These are phyloP conservation scores for Oehlia diaphana DNA, from an alignment of 192 early-diverging fungal genomes.

Conservation along the genomic window DNA sequence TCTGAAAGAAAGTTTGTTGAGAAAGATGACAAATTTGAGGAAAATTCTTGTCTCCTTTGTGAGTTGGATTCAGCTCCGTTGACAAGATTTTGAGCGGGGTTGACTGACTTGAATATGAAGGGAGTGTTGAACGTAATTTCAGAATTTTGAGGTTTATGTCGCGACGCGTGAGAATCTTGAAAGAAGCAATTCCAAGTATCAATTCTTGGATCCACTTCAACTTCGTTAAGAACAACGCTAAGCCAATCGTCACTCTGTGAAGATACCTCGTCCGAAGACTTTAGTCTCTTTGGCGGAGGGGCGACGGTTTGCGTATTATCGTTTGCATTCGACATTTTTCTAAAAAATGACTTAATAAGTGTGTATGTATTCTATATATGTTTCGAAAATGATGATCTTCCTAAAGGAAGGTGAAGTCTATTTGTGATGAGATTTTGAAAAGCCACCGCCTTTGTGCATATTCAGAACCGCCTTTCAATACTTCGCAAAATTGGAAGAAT, in stretches of 20 bases:
- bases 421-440: constrained; percentile 4
- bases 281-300: not conserved
- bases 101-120: not conserved
- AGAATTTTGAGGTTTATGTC: constrained; percentile 7
- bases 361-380: constrained; percentile 1
- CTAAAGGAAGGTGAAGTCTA: not conserved
- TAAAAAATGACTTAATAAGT: not conserved
- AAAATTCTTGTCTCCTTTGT: not conserved
- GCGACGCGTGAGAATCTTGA: not conserved
- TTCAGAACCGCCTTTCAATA: not conserved
- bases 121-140: not conserved
- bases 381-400: not conserved
- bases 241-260: constrained; percentile 1
- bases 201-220: constrained; percentile 19
- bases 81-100: not conserved
- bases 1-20: constrained; percentile 5
- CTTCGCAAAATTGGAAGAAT: not conserved
- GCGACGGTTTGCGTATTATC: constrained; percentile 1
- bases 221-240: constrained; percentile 14
- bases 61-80: not conserved
- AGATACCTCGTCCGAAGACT: not conserved
- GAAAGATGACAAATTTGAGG: not conserved
- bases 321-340: constrained; percentile 9
- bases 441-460: constrained; percentile 18
- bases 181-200: not conserved